Evolutionary conservation across 345 rosid genomes (phyloP), one percentile per base, ranked within the genome.

Genomic region (Eucalyptus tenuipes): DNA sequence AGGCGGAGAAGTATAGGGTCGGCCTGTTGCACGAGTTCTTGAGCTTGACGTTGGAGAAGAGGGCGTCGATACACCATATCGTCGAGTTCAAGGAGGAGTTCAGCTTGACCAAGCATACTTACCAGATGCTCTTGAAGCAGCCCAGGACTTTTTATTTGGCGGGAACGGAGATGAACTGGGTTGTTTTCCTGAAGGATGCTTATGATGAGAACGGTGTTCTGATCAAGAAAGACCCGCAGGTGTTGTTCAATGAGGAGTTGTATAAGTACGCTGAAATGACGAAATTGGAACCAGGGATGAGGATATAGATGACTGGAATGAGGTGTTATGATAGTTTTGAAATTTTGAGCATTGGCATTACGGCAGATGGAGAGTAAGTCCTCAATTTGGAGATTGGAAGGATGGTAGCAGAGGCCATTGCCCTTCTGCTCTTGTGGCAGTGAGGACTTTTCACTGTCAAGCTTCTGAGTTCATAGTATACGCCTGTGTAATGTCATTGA

Each of bases 121-220:
- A 96, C 88, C 95, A 93, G 91, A 95, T 97, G 98, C 94, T 96
- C 37, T 92, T 93, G 96, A 94, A 92, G 91, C 99, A 97, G 90
- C 94, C 97, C 5, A 86, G 66, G n/a, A 90, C 95, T 14, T 97
- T 96, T 87, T 96, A 97, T 90, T 94, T 97, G 92, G 99, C 99
- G 0, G 98, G 99, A 44, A 96, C 98, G 4, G 98, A 96, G 96
- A 97, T 97, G 99, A 96, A 97, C 86, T 96, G 99, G 99, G 94
- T 91, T 1, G 98, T 95, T 89, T 96, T 96, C 85, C 88, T 95
- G 92, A 97, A 92, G 55, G 96, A 97, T 89, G 94, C 89, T 85
- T 97, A 94, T 48, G 93, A 93, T 66, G 95, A 91, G 44, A 91
- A 89, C 53, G 98, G 97, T 42, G 91, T 85, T 87, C 91, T 97